Conservation (phyloP, 1,284 basidiomycete genomes). For the Veloporphyrellus conicus region DNA sequence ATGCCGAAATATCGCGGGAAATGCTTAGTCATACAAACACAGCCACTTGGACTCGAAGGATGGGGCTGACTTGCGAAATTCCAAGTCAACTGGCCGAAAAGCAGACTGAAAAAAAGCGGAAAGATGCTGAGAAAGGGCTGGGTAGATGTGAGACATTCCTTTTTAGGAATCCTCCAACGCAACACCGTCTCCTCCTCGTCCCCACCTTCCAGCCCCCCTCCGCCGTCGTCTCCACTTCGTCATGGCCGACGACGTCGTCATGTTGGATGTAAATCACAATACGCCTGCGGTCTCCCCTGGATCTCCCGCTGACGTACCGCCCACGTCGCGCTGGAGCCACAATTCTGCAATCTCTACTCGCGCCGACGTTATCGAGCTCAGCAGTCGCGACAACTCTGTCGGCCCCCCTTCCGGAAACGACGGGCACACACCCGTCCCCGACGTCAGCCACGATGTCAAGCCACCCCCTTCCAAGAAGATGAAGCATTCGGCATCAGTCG, state of each 20-base stretch:
- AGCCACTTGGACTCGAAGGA: not conserved
- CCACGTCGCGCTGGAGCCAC: slow-evolving; percentile 14
- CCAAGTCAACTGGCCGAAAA: slow-evolving; percentile 23
- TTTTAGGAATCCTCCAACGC: slow-evolving; percentile 35
- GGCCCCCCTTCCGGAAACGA: slow-evolving; percentile 14
- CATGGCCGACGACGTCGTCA: slow-evolving; percentile 32
- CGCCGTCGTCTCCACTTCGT: not conserved
- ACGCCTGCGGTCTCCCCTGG: not conserved
- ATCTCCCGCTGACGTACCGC: slow-evolving; percentile 9
- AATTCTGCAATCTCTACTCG: slow-evolving; percentile 15
- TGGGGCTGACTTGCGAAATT: slow-evolving; percentile 20
- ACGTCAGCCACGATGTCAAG: slow-evolving; percentile 22
- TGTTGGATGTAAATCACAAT: slow-evolving; percentile 18
- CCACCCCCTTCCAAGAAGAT: slow-evolving; percentile 33
- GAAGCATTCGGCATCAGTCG: slow-evolving; percentile 22
- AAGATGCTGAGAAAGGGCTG: slow-evolving; percentile 27
- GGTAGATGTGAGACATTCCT: slow-evolving; percentile 33
- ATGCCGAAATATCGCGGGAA: too few species aligned
- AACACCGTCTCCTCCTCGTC: slow-evolving; percentile 29
- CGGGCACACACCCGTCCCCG: slow-evolving; percentile 12
- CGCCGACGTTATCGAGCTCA: slow-evolving; percentile 28
- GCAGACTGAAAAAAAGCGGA: slow-evolving; percentile 23
- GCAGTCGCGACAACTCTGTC: slow-evolving; percentile 30
- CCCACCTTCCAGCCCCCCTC: slow-evolving; percentile 17
- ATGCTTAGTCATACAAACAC: slow-evolving; percentile 23